Conservation (phyloP, 768 basidiomycete species). For the Flagelloscypha sp. region DNA sequence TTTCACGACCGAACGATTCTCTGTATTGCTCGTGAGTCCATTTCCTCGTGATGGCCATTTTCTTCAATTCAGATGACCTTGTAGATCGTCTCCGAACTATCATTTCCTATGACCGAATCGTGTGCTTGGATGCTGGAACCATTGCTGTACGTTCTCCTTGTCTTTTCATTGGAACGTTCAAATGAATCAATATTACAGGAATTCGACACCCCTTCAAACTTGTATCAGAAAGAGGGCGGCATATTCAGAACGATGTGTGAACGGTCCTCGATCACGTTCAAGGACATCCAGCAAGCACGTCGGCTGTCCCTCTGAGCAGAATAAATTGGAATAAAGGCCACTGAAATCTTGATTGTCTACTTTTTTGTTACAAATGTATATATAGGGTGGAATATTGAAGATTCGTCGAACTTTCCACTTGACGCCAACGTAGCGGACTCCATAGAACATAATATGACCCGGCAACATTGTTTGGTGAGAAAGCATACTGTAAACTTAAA, state of each 20-base stretch:
- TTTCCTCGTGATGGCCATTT: not conserved
- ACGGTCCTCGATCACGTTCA: slow-evolving; percentile 63
- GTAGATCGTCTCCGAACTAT: slow-evolving; percentile 81
- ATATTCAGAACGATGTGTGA: slow-evolving; percentile 87
- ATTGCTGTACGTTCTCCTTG: slow-evolving; percentile 48
- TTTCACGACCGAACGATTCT: slow-evolving; percentile 81
- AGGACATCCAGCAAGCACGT: slow-evolving; percentile 56
- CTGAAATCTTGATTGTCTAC: too few relatives aligned
- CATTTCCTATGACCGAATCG: slow-evolving; percentile 80
- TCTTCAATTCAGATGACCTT: not conserved
- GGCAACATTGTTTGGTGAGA: too few relatives aligned
- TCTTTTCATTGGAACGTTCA: slow-evolving; percentile 1
- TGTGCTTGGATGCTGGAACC: slow-evolving; percentile 75
- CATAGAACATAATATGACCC: too few relatives aligned
- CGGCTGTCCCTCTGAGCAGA: too few relatives aligned
- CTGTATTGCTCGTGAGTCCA: slow-evolving; percentile 72
- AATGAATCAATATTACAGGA: slow-evolving; percentile 33
- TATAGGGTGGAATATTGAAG: too few relatives aligned
- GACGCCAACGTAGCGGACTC: too few relatives aligned
- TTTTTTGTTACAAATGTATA: too few relatives aligned
- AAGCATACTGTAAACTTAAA: too few relatives aligned
- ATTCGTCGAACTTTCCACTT: too few relatives aligned
- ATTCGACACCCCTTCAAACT: slow-evolving; percentile 68
- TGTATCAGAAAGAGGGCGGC: slow-evolving; percentile 50
- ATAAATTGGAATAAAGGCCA: too few relatives aligned